A percentile compares a stretch with the other conserved stretches of the same genome.
Evolutionary conservation across 805 yeast genomes (phyloP).

Genomic region (Suhomyces emberorum): DNA sequence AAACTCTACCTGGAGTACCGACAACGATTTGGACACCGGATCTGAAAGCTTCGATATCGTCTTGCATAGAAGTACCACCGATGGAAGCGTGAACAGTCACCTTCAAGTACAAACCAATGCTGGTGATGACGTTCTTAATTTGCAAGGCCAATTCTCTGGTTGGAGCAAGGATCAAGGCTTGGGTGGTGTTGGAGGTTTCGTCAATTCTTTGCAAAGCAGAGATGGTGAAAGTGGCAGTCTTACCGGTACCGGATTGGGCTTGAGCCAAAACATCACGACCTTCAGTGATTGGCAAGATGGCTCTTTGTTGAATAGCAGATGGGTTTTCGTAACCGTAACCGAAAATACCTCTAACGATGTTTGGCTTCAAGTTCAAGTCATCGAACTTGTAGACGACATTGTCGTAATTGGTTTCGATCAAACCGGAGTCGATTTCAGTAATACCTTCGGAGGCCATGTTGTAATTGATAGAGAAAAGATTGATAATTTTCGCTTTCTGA

Average conservation of each 20-base stretch:
- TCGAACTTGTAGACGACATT: slow-evolving; percentile 74
- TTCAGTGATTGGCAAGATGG: slow-evolving; percentile 88
- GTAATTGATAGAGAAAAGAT: slow-evolving; percentile 4
- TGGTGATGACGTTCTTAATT: slow-evolving; percentile 81
- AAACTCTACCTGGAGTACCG: slow-evolving; percentile 96
- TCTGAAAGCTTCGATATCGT: slow-evolving; percentile 70
- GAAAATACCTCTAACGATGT: slow-evolving; percentile 71
- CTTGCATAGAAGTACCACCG: slow-evolving; percentile 85
- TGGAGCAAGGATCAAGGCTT: slow-evolving; percentile 89
- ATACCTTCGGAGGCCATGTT: slow-evolving; percentile 63
- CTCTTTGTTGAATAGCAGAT: slow-evolving; percentile 96
- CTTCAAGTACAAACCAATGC: slow-evolving; percentile 85
- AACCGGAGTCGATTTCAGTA: slow-evolving; percentile 75
- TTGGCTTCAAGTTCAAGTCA: slow-evolving; percentile 69
- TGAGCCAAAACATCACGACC: slow-evolving; percentile 97
- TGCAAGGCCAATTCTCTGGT: slow-evolving; percentile 95
- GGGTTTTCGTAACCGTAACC: slow-evolving; percentile 95
- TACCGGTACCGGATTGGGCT: slow-evolving; percentile 99
- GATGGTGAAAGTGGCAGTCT: slow-evolving; percentile 96
- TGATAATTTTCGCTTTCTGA: slow-evolving; percentile 5
- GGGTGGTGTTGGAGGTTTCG: slow-evolving; percentile 66
- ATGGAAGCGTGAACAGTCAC: slow-evolving; percentile 86
- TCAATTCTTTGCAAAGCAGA: slow-evolving; percentile 89
- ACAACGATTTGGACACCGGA: slow-evolving; percentile 89
- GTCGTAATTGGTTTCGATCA: slow-evolving; percentile 94